Evolutionary conservation across 2,329 filamentous ascomycete genomes (phyloP), one percentile per base, ranked within the genome.

Genomic region (Alternaria triticimaculans): DNA sequence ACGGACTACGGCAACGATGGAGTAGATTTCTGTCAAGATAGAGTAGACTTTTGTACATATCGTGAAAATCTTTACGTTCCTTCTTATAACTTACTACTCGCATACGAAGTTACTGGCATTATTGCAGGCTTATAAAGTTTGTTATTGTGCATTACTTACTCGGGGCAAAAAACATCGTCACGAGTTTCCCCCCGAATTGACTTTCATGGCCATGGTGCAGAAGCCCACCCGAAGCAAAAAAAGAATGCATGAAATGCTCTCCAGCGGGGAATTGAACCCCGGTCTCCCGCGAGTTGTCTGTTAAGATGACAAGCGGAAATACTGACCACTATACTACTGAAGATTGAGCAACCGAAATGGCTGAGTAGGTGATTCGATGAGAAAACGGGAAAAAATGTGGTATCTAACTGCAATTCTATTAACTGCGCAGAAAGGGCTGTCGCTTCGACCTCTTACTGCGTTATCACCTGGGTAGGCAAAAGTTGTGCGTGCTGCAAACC

Each of bases 321-420:
- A 51, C 49, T 51, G 49, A 51, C 49, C 49, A 51, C 49, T 51
- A 51, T 51, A 51, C 49, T 51, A 51, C 49, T 51, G 49, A 51
- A 51, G 49, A 51, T 51, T 20, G 18, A 28, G 20, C 20, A 51
- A 51, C 49, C 49, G 15, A 33, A 14, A 51, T 0, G 49, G 49
- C 6, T 51, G 28, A 37, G 49, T 51, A 37, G 49, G 18, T 51
- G 14, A n/a, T 51, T 51, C 8, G 20, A 51, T 37, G 18, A 3
- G 3, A 23, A 21, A 21, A 21, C 21, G 21, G 21, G 5, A 21
- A 5, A 21, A 21, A 21, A 21, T 21, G 21, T 3, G 3, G 3
- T 21, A 21, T 21, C 21, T 21, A 21, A 3, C 5, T 3, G 21
- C 21, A 21, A 21, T 21, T 3, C 21, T 3, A 21, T 5, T 21